A percentile compares a stretch with the other conserved stretches of the same genome.
Conservation (phyloP, 1,139 yeast genomes). For the Nakaseomyces uthaithaninus region DNA sequence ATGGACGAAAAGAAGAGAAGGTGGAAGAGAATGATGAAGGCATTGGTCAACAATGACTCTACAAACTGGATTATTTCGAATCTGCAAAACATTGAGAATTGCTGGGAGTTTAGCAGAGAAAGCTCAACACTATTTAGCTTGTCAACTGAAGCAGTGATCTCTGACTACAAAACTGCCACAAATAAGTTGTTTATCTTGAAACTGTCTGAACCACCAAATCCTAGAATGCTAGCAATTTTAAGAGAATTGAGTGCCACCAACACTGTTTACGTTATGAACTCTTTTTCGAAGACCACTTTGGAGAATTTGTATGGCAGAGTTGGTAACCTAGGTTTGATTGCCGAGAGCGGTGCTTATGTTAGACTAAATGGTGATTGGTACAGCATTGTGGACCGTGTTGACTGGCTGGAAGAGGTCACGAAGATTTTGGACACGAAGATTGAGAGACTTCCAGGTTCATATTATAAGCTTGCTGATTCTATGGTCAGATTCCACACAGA, state of each 20-base stretch:
- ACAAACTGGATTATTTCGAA: conserved; percentile 64
- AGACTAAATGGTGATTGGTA: conserved; percentile 54
- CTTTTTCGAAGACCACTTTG: conserved; percentile 53
- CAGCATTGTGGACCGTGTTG: conserved; percentile 48
- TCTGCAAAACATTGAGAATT: conserved; percentile 41
- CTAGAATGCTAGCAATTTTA: conserved; percentile 43
- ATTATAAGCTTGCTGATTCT: conserved; percentile 64
- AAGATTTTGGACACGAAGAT: conserved; percentile 57
- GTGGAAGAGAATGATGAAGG: conserved; percentile 54
- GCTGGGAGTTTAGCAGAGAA: conserved; percentile 57
- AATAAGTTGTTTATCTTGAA: conserved; percentile 50
- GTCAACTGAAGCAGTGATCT: conserved; percentile 37
- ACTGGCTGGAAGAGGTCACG: conserved; percentile 51
- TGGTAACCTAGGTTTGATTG: conserved; percentile 69
- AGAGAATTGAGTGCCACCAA: conserved; percentile 47
- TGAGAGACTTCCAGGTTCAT: conserved; percentile 76
- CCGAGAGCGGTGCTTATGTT: conserved; percentile 78
- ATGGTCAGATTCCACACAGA: conserved; percentile 71
- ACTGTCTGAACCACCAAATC: conserved; percentile 41
- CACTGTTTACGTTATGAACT: conserved; percentile 63
- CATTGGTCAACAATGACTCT: conserved; percentile 61
- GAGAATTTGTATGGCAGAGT: conserved; percentile 62
- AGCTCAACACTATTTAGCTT: conserved; percentile 34
- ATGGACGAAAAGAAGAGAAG: conserved; percentile 47
- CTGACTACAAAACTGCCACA: conserved; percentile 30